Evolutionary conservation across 768 basidiomycete species (phyloP).

Genomic region (Fomitopsis pulvina): DNA sequence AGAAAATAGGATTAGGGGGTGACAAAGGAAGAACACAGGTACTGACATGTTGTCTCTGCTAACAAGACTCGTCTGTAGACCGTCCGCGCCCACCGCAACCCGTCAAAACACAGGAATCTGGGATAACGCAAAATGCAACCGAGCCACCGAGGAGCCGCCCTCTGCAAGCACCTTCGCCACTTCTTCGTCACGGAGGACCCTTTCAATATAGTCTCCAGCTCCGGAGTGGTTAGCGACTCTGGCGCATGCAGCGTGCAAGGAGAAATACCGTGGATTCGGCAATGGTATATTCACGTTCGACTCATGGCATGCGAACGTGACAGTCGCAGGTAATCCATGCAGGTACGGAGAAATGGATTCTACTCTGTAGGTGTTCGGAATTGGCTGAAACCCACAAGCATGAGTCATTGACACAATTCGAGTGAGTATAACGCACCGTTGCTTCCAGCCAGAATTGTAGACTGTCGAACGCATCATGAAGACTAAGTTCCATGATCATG

Average conservation of each 20-base stretch:
- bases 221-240: conserved; percentile 1
- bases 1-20: too few relatives aligned
- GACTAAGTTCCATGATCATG: not conserved
- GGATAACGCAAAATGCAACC: not conserved
- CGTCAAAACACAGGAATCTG: not conserved
- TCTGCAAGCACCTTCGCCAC: not conserved
- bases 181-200: not conserved
- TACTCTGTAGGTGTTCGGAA: not conserved
- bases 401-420: not conserved
- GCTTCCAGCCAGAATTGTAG: not conserved
- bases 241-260: not conserved
- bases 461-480: not conserved
- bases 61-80: too few relatives aligned
- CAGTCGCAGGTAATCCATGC: not conserved
- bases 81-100: too few relatives aligned
- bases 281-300: not conserved
- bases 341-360: not conserved
- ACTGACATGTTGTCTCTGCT: too few relatives aligned
- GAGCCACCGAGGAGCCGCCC: not conserved
- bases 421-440: not conserved
- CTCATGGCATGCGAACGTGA: not conserved
- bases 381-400: not conserved
- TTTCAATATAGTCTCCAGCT: not conserved
- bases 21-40: too few relatives aligned
- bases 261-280: not conserved